Conservation (phyloP, 2,329 filamentous ascomycete genomes). For the Fusarium sp. region DNA sequence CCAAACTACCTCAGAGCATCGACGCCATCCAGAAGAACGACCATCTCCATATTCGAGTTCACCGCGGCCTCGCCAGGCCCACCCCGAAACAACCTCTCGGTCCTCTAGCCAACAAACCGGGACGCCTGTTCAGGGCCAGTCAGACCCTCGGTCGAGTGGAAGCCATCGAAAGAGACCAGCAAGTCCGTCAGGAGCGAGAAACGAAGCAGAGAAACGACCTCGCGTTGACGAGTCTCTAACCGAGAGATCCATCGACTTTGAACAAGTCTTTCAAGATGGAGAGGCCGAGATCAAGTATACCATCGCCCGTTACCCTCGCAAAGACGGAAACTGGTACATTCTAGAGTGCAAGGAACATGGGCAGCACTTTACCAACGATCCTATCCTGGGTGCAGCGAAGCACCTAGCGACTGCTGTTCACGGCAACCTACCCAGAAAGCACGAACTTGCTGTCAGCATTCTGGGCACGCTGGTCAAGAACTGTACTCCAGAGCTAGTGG, state of each 20-base stretch:
- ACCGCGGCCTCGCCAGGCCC: background rate
- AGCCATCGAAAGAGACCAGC: background rate
- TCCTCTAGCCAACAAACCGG: background rate
- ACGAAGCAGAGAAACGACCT: background rate
- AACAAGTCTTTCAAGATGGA: constrained; percentile 15
- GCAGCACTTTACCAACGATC: background rate
- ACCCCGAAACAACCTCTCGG: background rate
- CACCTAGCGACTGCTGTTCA: constrained; percentile 1
- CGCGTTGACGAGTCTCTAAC: background rate
- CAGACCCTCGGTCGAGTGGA: background rate
- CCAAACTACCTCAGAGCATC: background rate
- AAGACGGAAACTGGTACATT: constrained; percentile 7
- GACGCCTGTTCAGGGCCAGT: background rate
- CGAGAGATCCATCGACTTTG: constrained; percentile 1
- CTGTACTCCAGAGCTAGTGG: background rate
- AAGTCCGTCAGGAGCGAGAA: background rate
- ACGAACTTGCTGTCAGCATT: background rate
- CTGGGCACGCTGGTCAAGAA: constrained; percentile 11
- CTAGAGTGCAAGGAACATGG: constrained; percentile 3
- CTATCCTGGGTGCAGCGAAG: background rate
- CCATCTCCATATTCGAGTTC: background rate
- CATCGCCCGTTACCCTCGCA: background rate
- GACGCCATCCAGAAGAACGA: background rate
- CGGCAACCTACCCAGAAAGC: fast-evolving
- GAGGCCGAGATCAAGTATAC: background rate